A percentile compares a stretch with the other conserved stretches of the same genome.
Evolutionary conservation across 1,139 yeast species (phyloP).

Genomic region (Yamadazyma diospyri): DNA sequence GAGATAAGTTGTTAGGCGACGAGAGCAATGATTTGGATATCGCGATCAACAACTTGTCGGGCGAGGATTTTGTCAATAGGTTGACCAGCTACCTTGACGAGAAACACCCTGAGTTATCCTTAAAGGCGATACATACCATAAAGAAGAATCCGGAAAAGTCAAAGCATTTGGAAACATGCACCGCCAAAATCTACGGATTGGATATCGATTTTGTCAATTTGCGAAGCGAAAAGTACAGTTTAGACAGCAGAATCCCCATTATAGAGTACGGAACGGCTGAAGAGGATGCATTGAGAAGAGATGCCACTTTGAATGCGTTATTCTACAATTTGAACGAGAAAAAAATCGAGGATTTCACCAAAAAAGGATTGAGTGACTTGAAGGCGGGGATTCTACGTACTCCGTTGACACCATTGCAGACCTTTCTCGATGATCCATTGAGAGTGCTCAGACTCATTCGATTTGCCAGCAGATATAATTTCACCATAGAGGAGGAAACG

Average conservation of each 20-base stretch:
- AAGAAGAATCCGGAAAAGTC: slow-evolving; percentile 92
- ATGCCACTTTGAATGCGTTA: slow-evolving; percentile 89
- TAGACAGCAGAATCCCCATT: slow-evolving; percentile 76
- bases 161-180: slow-evolving; percentile 94
- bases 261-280: slow-evolving; percentile 81
- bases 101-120: slow-evolving; percentile 39
- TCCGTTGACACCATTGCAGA: slow-evolving; percentile 78
- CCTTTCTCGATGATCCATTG: slow-evolving; percentile 91
- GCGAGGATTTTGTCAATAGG: slow-evolving; percentile 77
- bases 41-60: slow-evolving; percentile 80
- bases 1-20: slow-evolving; percentile 83
- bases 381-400: slow-evolving; percentile 71
- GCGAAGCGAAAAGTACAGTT: slow-evolving; percentile 81
- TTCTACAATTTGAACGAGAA: slow-evolving; percentile 74
- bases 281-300: slow-evolving; percentile 90
- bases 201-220: slow-evolving; percentile 92
- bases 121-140: slow-evolving; percentile 68
- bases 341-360: slow-evolving; percentile 81
- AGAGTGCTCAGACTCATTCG: slow-evolving; percentile 80
- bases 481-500: slow-evolving; percentile 58
- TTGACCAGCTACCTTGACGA: slow-evolving; percentile 52
- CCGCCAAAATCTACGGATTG: slow-evolving; percentile 74
- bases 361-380: slow-evolving; percentile 69
- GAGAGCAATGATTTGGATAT: slow-evolving; percentile 87
- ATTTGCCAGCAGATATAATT: slow-evolving; percentile 79